A percentile compares a stretch with the other conserved stretches of the same genome.
phyloP scores from a whole-genome alignment of 2,329 filamentous ascomycete genomes.

The Sporothrix dimorphospora region DNA sequence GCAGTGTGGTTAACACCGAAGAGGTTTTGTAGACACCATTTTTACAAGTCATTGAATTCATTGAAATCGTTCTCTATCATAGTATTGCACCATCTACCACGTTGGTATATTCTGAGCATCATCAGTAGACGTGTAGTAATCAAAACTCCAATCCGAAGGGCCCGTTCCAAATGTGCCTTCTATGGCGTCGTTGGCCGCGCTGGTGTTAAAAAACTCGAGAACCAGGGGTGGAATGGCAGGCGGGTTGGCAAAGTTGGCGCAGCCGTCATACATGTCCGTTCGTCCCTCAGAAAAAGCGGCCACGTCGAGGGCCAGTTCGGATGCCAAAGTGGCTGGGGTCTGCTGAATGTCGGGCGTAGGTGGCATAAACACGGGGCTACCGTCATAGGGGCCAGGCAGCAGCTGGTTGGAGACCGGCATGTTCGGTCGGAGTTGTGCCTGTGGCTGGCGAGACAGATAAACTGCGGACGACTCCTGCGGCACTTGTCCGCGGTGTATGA shows the following conservation, averaged over 20 bases:
- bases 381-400: neutral
- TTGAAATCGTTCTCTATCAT: too few relatives aligned
- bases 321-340: neutral
- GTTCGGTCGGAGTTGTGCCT: neutral
- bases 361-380: neutral
- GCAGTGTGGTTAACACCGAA: too few relatives aligned
- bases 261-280: neutral
- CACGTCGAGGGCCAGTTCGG: neutral
- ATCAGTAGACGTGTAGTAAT: neutral
- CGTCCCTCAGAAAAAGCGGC: neutral
- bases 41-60: too few relatives aligned
- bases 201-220: constrained; percentile 9
- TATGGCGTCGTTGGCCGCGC: neutral
- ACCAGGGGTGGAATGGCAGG: neutral
- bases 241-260: neutral
- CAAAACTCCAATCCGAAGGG: constrained; percentile 6
- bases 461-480: too few relatives aligned
- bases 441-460: neutral
- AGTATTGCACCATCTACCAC: neutral
- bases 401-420: neutral
- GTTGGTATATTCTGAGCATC: neutral
- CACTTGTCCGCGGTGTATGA: neutral
- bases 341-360: neutral
- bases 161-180: neutral
- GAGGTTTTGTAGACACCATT: too few relatives aligned